Conservation (phyloP, 1,284 basidiomycete genomes). For the Ustilago cynodontis region DNA sequence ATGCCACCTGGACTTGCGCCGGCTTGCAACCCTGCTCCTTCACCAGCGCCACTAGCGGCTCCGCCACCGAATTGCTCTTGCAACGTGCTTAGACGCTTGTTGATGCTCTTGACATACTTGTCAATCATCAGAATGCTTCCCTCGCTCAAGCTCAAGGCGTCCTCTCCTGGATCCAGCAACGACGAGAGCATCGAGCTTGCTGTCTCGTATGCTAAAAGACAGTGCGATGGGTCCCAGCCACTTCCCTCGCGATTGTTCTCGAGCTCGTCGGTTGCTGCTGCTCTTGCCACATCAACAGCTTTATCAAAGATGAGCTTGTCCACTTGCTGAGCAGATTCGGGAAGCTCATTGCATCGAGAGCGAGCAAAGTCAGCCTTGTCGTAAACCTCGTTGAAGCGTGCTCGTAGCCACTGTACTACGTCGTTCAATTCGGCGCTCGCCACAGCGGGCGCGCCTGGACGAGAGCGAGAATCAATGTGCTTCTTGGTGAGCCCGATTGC, state of each 20-base stretch:
- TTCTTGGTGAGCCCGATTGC: slow-evolving; percentile 76
- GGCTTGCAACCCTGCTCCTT: neutral
- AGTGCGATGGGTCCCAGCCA: slow-evolving; percentile 80
- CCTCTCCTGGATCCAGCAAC: slow-evolving; percentile 87
- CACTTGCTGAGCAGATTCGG: slow-evolving; percentile 71
- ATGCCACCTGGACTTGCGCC: slow-evolving; percentile 19
- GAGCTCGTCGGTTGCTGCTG: slow-evolving; percentile 90
- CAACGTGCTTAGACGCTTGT: slow-evolving; percentile 56
- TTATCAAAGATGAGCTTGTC: slow-evolving; percentile 75
- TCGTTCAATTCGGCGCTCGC: slow-evolving; percentile 74
- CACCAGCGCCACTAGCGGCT: slow-evolving; percentile 7
- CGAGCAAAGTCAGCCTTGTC: slow-evolving; percentile 75
- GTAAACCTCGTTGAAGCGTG: slow-evolving; percentile 75
- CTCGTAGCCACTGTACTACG: slow-evolving; percentile 75
- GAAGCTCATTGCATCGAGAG: slow-evolving; percentile 72
- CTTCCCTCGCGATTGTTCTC: slow-evolving; percentile 70
- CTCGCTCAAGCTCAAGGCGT: slow-evolving; percentile 72
- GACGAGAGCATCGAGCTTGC: slow-evolving; percentile 92
- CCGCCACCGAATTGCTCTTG: slow-evolving; percentile 41
- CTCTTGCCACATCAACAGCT: slow-evolving; percentile 78
- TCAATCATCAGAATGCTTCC: slow-evolving; percentile 62
- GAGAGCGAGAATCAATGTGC: slow-evolving; percentile 70
- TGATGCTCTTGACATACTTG: slow-evolving; percentile 66
- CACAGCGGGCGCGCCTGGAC: slow-evolving; percentile 44
- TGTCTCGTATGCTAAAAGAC: slow-evolving; percentile 93